Conservation (phyloP, 331 rosid species). For the Spiraea crenata region DNA sequence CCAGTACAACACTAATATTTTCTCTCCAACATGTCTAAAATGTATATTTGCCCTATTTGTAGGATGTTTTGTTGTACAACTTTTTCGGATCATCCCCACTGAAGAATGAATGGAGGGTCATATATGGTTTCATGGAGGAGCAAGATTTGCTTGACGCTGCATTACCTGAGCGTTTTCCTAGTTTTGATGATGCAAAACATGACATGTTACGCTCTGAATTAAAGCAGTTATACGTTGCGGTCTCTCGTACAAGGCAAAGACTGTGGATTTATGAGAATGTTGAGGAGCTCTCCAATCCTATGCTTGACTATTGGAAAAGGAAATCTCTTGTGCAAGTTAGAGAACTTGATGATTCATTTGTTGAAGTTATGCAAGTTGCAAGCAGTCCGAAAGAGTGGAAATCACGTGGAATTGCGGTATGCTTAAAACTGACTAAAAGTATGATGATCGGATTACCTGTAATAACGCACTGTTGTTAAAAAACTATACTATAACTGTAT, state of each 20-base stretch:
- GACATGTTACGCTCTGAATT: slow-evolving; percentile 33
- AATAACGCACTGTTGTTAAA: neutral
- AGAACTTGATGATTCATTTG: slow-evolving; percentile 15
- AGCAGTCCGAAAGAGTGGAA: slow-evolving; percentile 30
- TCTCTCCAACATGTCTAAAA: neutral
- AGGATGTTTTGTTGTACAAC: slow-evolving; percentile 28
- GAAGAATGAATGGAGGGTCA: slow-evolving; percentile 33
- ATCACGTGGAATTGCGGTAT: slow-evolving; percentile 29
- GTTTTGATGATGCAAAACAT: slow-evolving; percentile 14
- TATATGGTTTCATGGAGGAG: slow-evolving; percentile 31
- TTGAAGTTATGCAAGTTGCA: neutral
- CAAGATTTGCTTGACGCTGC: slow-evolving; percentile 18
- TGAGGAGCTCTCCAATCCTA: slow-evolving; percentile 23
- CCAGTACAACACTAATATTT: neutral
- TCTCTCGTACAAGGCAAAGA: slow-evolving; percentile 32
- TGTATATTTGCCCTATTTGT: slow-evolving; percentile 19
- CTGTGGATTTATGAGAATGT: slow-evolving; percentile 35
- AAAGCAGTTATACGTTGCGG: slow-evolving; percentile 34
- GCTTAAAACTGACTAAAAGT: neutral
- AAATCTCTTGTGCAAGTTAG: slow-evolving; percentile 25
- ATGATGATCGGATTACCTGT: no score
- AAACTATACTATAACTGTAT: no score
- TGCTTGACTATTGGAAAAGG: slow-evolving; percentile 34
- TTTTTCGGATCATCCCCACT: slow-evolving; percentile 36
- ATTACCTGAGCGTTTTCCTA: slow-evolving; percentile 18